Evolutionary conservation across 2,329 filamentous ascomycete genomes (phyloP).

Genomic region (Thyridium curvatum): DNA sequence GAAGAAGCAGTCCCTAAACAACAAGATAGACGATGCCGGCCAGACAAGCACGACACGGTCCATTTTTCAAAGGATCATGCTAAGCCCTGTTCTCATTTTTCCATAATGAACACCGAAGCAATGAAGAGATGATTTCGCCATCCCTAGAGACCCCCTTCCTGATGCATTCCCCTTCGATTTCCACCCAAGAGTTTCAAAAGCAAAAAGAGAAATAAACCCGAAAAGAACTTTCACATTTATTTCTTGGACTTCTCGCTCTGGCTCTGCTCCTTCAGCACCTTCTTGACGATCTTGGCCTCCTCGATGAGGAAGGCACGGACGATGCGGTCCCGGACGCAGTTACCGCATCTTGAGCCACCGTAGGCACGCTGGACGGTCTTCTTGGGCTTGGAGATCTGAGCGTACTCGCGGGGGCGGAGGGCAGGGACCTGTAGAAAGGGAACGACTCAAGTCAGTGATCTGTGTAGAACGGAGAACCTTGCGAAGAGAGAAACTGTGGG

Average conservation of each 20-base stretch:
- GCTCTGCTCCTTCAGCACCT: constrained; percentile 99
- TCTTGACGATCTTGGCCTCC: constrained; percentile 99
- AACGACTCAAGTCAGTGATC: constrained; percentile 22
- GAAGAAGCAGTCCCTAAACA: too few relatives aligned
- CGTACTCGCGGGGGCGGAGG: constrained; percentile 96
- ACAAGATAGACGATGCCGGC: too few relatives aligned
- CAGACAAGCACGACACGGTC: too few relatives aligned
- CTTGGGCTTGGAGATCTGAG: constrained; percentile 94
- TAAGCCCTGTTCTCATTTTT: too few relatives aligned
- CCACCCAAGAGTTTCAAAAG: too few relatives aligned
- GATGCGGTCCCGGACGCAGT: constrained; percentile 97
- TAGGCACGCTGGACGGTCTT: constrained; percentile 99
- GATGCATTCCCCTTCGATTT: too few relatives aligned
- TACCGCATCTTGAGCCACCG: constrained; percentile 95
- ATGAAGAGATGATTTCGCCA: too few relatives aligned
- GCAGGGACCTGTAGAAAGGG: constrained; percentile 66
- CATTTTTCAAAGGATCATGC: too few relatives aligned
- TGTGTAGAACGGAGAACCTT: not conserved
- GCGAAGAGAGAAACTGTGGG: too few relatives aligned
- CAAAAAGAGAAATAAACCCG: too few relatives aligned
- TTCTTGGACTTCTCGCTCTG: constrained; percentile 58
- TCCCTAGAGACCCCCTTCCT: too few relatives aligned
- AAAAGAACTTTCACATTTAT: constrained; percentile 41
- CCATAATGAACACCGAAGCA: too few relatives aligned
- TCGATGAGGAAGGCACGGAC: constrained; percentile 98